Evolutionary conservation across 805 yeast genomes (phyloP), one percentile per base, ranked within the genome.

Genomic region (Kregervanrija delftensis): DNA sequence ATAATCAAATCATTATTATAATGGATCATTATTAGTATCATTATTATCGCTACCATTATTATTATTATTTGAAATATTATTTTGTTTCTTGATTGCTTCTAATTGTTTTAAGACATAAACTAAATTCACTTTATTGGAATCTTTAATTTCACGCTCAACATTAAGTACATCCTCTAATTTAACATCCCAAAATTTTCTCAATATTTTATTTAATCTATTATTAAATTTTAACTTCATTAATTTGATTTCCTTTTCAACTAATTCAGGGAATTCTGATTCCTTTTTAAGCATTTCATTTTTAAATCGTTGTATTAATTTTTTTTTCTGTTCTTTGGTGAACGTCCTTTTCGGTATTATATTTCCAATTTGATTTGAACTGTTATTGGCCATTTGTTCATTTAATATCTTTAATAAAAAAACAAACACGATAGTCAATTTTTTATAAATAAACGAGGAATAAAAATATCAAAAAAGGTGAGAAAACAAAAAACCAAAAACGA

Each of bases 151-250:
- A 40, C 81, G 49, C 49, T 77, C 83, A 9, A 72, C 59, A 39
- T 63, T 61, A 30, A 77, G 53, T 6, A 73, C 68, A 46, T 73
- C 71, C 40, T 60, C 64, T 35, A 75, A 55, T 50, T 67, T 71
- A 11, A 73, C 70, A 46, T 73, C 69, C 72, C 80, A 73, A 30
- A 76, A 61, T 16, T 72, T 70, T 35, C 75, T 68, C 40, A 73
- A 67, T 8, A 76, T 75, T 37, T 66, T 66, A 49, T 72, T 74
- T 28, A 73, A 54, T 45, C 79, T 57, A 37, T 74, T 58, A 30
- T 59, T 53, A 9, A 76, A 64, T 45, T 68, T 69, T 15, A 58
- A 53, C 5, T 33, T 30, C 3, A 52, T 30, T 12, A 42, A 8
- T 40, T 69, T 71, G 15, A 63, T 42, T 16, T 63, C 65, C 4